phyloP scores from a whole-genome alignment of 2,329 filamentous ascomycete genomes.

The Rhexocercosporidium sp. region DNA sequence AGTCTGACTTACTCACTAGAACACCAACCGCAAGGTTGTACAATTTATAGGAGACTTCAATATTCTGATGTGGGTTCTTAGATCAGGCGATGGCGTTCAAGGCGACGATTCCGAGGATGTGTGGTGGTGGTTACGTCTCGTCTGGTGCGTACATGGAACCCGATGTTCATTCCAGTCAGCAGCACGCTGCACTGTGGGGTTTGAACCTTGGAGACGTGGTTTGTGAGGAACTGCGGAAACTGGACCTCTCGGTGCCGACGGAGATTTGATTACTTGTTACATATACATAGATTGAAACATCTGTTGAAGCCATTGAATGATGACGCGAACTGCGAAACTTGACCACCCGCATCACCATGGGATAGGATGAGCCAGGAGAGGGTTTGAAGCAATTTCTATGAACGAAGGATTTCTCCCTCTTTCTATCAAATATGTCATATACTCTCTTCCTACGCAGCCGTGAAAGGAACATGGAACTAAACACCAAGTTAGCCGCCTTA shows the following conservation, averaged over 20 bases:
- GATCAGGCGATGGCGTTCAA: slow-evolving; percentile 53
- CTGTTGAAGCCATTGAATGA: no score
- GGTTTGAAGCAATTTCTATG: no score
- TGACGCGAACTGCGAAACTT: no score
- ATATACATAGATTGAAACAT: no score
- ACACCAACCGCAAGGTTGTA: slow-evolving; percentile 45
- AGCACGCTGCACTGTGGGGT: slow-evolving; percentile 45
- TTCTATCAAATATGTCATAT: no score
- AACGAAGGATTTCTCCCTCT: no score
- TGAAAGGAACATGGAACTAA: neutral
- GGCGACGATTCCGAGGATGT: slow-evolving; percentile 32
- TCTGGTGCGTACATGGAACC: slow-evolving; percentile 39
- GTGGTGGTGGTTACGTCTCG: neutral
- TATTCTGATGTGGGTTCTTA: slow-evolving; percentile 40
- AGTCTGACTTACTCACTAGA: slow-evolving; percentile 43
- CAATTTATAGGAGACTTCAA: slow-evolving; percentile 19
- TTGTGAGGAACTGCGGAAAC: neutral
- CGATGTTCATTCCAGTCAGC: slow-evolving; percentile 47
- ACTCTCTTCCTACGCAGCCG: neutral
- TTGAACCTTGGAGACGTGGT: slow-evolving; percentile 25
- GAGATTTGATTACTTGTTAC: no score
- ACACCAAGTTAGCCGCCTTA: neutral
- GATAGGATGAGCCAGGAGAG: no score
- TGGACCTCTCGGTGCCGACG: no score
- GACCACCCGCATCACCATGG: no score